Conservation (phyloP, 148 eudicot species). For the Chenopodium suecicum region DNA sequence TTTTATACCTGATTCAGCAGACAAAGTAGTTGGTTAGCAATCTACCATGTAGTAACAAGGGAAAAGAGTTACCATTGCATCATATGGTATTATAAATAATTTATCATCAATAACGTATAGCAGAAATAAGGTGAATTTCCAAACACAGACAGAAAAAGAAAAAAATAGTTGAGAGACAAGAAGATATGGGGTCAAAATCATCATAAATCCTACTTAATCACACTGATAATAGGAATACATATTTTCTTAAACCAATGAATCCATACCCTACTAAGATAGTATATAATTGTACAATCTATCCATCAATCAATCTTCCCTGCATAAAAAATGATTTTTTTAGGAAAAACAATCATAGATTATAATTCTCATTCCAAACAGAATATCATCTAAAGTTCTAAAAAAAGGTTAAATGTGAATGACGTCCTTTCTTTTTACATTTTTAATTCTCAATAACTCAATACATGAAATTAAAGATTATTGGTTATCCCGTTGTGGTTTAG, state of each 20-base stretch:
- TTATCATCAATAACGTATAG: not conserved
- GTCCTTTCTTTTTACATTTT: too few relatives aligned
- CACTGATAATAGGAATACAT: not conserved
- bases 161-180: not conserved
- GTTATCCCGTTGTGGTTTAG: too few relatives aligned
- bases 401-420: too few relatives aligned
- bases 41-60: not conserved
- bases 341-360: too few relatives aligned
- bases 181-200: not conserved
- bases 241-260: not conserved
- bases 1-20: constrained; percentile 67
- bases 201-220: not conserved
- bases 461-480: too few relatives aligned
- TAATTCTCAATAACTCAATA: too few relatives aligned
- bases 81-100: not conserved
- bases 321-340: too few relatives aligned
- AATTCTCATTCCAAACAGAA: too few relatives aligned
- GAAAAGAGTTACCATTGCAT: not conserved
- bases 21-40: not conserved
- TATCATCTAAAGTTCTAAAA: too few relatives aligned
- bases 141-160: not conserved
- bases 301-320: too few relatives aligned
- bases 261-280: not conserved
- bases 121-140: not conserved
- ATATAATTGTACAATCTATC: not conserved